Evolutionary conservation across 2,329 filamentous ascomycete genomes (phyloP), one percentile per base, ranked within the genome.

Genomic region (Botrytis hyacinthi): DNA sequence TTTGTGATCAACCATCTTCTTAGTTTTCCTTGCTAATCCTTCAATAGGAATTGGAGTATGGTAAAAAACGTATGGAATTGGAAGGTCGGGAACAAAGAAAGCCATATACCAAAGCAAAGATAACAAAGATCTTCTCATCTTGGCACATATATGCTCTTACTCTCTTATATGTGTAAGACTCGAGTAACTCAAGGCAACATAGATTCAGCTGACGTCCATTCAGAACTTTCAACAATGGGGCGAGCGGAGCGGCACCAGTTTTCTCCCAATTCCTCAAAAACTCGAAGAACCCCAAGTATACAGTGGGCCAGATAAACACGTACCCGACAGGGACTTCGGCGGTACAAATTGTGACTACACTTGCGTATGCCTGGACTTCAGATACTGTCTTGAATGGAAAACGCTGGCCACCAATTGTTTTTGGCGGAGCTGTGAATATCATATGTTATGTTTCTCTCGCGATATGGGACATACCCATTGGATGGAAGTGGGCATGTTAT

Each of bases 401-500:
- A 46, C 80, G 46, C 82, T 83, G 5, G 79, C 84, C 69, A 35
- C 73, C 71, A 0, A 90, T 92, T 60, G 80, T 92, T 2, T 89
- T 86, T 66, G 86, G 84, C 1, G 86, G 83, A 1, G 35, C 48
- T 32, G 20, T 74, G 20, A 73, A 73, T 20, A 70, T 74, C 29
- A 46, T 67, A 22, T 73, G 71, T 37, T 73, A 68, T 42, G 59
- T 74, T 44, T 73, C 72, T 4, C 80, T 87, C 0, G 83, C 85
- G 0, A 79, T 86, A 14, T 88, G 85, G 85, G 78, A 86, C 62
- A 70, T 87, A 57, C 82, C 88, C 0, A 76, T 80, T 3, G 85
- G 84, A 0, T 90, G 87, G 87, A 90, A 89, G 74, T 92, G 90
- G 90, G 83, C 86, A 0, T 91, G 88, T 72, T 91, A 87, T 75